phyloP scores from a whole-genome alignment of 192 early-diverging fungal species.

The Chytriomyces hyalinus region DNA sequence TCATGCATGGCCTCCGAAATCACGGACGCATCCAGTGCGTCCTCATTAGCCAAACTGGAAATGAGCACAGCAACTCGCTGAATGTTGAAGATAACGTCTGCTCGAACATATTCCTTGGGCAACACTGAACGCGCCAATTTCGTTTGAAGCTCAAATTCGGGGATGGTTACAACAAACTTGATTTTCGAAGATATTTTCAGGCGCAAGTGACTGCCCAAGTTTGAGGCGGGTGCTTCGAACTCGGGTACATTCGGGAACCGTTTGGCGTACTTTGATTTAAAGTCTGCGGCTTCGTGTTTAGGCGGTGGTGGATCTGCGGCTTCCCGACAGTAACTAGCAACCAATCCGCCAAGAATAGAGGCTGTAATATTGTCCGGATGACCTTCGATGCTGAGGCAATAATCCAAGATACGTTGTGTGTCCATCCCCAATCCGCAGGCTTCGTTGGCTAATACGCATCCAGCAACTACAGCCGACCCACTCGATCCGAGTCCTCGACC shows the following conservation, averaged over 20 bases:
- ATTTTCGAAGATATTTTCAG: slow-evolving; percentile 40
- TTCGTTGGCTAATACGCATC: slow-evolving; percentile 81
- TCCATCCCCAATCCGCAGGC: slow-evolving; percentile 70
- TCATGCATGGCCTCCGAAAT: slow-evolving; percentile 95
- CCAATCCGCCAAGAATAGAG: slow-evolving; percentile 92
- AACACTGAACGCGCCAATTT: slow-evolving; percentile 88
- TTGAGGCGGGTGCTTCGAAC: neutral
- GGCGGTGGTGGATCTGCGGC: slow-evolving; percentile 6
- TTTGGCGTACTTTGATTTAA: slow-evolving; percentile 4
- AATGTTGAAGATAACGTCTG: slow-evolving; percentile 94
- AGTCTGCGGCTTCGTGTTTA: slow-evolving; percentile 32
- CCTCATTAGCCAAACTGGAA: slow-evolving; percentile 68
- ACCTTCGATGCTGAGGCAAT: slow-evolving; percentile 88
- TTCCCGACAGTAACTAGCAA: slow-evolving; percentile 81
- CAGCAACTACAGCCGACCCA: slow-evolving; percentile 94
- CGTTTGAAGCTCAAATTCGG: slow-evolving; percentile 92
- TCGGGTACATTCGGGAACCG: slow-evolving; percentile 12
- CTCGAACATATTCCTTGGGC: slow-evolving; percentile 73
- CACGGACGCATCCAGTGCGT: slow-evolving; percentile 62
- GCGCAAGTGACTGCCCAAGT: slow-evolving; percentile 41
- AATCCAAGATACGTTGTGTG: slow-evolving; percentile 86
- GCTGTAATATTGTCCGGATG: slow-evolving; percentile 98
- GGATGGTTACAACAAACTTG: slow-evolving; percentile 57
- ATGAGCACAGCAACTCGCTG: slow-evolving; percentile 93
- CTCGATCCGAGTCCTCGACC: slow-evolving; percentile 97